These are phyloP conservation scores for Astrothelium subdiscretum DNA, from an alignment of 495 filamentous ascomycete species.

Conservation along the genomic window DNA sequence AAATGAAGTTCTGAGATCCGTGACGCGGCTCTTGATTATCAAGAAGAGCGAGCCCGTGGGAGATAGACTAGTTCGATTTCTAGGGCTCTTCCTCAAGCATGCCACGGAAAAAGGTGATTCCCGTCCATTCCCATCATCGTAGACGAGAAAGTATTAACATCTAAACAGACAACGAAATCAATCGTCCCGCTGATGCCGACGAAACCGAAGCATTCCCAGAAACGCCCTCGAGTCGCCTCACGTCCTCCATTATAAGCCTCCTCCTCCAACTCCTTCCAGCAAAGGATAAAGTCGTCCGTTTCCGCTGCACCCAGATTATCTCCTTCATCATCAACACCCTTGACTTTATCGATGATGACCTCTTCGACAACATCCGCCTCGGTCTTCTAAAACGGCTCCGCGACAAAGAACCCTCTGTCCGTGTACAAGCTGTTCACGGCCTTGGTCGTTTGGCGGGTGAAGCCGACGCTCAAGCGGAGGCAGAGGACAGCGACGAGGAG, in stretches of 20 bases:
- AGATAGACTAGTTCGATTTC: constrained; percentile 72
- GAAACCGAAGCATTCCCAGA: constrained; percentile 56
- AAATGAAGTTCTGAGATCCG: constrained; percentile 66
- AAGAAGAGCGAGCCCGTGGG: constrained; percentile 89
- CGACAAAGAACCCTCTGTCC: constrained; percentile 85
- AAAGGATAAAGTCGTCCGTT: constrained; percentile 88
- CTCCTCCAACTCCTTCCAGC: constrained; percentile 59
- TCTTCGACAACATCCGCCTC: constrained; percentile 67
- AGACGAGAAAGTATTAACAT: constrained; percentile 5
- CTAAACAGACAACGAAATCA: constrained; percentile 37
- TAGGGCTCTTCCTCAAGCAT: constrained; percentile 72
- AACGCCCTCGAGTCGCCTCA: constrained; percentile 71
- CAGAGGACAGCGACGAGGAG: constrained; percentile 48
- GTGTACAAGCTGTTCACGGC: constrained; percentile 87
- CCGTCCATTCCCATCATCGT: not conserved
- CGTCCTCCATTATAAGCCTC: constrained; percentile 54
- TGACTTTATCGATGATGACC: constrained; percentile 76
- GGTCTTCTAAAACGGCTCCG: constrained; percentile 72
- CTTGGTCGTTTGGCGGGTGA: constrained; percentile 76
- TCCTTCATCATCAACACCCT: constrained; percentile 83
- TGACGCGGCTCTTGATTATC: constrained; percentile 68
- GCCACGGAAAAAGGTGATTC: constrained; percentile 64
- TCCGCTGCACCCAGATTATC: constrained; percentile 78
- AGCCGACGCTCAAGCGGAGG: constrained; percentile 42
- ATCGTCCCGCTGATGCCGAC: constrained; percentile 34